Evolutionary conservation across 1,139 yeast genomes (phyloP), one percentile per base, ranked within the genome.

Genomic region (Meyerozyma elateridarum): DNA sequence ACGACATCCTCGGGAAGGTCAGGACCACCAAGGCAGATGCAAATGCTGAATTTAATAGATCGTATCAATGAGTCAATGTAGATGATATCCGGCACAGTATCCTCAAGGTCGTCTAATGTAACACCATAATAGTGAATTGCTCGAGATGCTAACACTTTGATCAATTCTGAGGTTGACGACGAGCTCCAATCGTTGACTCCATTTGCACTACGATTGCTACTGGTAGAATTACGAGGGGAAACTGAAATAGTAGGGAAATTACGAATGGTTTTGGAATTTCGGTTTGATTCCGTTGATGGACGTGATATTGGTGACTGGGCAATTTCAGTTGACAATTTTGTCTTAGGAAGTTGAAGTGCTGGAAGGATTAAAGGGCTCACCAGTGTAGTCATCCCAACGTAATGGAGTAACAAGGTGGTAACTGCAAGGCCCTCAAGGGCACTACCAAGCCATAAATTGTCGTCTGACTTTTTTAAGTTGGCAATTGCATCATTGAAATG

Each of bases 391-490:
- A 72, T 64, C 19, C 76, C 78, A 12, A 81, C 54, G 44, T 70
- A 78, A 9, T 80, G 69, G 28, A 85, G 61, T 33, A 88, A 55
- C 6, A 83, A 57, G 25, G 83, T 55, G 41, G 85, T 73, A 1
- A 85, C 75, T 0, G 83, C 83, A 8, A 88, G 61, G 0, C 93
- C 88, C 46, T 88, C 96, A 14, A 89, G 52, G 0, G 96, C 79
- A 27, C 91, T 81, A 0, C 82, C 97, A 17, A 85, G 66, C 98
- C 98, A 91, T 14, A 91, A 61, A 47, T 74, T 73, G 53, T 91
- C 98, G 32, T 79, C 79, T 2, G 80, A 66, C 20, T 75, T 67
- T 38, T 76, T 76, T 34, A 88, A 58, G 22, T 71, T 61, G 2
- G 64, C 49, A 2, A 84, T 70, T 0, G 96, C 79, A 25, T 88